Conservation (phyloP, 2,329 filamentous ascomycete species). For the Cercospora citrullina region DNA sequence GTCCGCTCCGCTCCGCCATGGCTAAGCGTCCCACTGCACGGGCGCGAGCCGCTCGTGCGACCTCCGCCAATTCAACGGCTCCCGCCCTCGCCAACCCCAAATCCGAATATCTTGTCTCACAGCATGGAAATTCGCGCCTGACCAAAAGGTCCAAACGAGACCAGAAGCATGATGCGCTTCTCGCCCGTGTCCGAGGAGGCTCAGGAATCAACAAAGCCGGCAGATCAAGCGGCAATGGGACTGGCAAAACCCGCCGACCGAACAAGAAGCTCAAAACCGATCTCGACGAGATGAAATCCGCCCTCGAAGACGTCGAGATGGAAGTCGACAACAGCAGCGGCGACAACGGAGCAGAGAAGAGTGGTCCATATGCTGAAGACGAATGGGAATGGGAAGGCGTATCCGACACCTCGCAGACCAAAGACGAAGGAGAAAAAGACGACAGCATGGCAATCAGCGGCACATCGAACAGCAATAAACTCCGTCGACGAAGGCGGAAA, state of each 20-base stretch:
- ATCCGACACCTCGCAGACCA: conserved; percentile 3
- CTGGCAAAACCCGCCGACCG: conserved; percentile 57
- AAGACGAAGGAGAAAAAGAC: neutral
- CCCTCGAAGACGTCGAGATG: conserved; percentile 57
- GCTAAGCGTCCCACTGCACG: conserved; percentile 13
- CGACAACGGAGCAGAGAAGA: conserved; percentile 22
- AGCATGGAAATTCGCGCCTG: conserved; percentile 41
- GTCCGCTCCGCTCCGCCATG: neutral
- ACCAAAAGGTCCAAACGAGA: conserved; percentile 80
- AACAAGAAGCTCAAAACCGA: conserved; percentile 76
- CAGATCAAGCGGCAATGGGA: conserved; percentile 31
- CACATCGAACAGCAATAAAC: neutral
- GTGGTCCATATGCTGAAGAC: conserved; percentile 4
- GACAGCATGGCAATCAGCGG: neutral
- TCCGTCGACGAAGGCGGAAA: conserved; percentile 11
- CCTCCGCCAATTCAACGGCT: conserved; percentile 16
- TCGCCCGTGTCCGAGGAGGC: conserved; percentile 43
- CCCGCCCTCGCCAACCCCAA: conserved; percentile 14
- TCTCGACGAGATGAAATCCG: conserved; percentile 74
- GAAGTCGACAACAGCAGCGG: conserved; percentile 37
- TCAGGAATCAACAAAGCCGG: conserved; percentile 69
- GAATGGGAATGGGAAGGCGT: conserved; percentile 27
- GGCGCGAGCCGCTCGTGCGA: conserved; percentile 17
- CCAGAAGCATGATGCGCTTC: conserved; percentile 78
- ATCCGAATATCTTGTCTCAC: conserved; percentile 11